Evolutionary conservation across 805 yeast genomes (phyloP).

Genomic region (Naumovozyma baii): DNA sequence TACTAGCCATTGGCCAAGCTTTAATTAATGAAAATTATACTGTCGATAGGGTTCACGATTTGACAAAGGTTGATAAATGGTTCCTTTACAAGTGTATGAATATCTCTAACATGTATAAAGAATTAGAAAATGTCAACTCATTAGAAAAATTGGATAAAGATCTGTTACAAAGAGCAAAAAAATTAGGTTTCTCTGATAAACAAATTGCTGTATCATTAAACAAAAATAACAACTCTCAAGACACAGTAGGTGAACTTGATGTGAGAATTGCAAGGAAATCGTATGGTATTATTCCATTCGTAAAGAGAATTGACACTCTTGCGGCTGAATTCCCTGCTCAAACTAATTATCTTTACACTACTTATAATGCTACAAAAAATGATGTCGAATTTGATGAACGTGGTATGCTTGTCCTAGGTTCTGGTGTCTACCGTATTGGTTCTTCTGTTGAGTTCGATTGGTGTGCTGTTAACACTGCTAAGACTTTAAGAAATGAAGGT

Average conservation of each 20-base stretch:
- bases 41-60: slow-evolving; percentile 85
- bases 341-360: slow-evolving; percentile 90
- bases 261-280: slow-evolving; percentile 76
- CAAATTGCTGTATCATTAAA: slow-evolving; percentile 78
- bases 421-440: slow-evolving; percentile 99
- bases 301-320: slow-evolving; percentile 90
- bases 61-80: slow-evolving; percentile 93
- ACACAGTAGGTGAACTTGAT: slow-evolving; percentile 50
- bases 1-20: slow-evolving; percentile 98
- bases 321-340: slow-evolving; percentile 99
- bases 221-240: slow-evolving; percentile 22
- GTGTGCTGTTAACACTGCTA: slow-evolving; percentile 97
- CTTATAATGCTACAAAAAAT: slow-evolving; percentile 81
- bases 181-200: slow-evolving; percentile 89
- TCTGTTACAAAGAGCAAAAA: slow-evolving; percentile 69
- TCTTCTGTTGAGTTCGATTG: slow-evolving; percentile 98
- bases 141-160: slow-evolving; percentile 56
- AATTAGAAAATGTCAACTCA: slow-evolving; percentile 56
- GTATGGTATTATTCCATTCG: slow-evolving; percentile 79
- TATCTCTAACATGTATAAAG: slow-evolving; percentile 81
- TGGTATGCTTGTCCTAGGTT: slow-evolving; percentile 91
- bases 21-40: slow-evolving; percentile 81
- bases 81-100: slow-evolving; percentile 86
- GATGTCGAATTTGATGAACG: slow-evolving; percentile 81
- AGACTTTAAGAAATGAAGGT: slow-evolving; percentile 82